Evolutionary conservation across 495 filamentous ascomycete species (phyloP), one percentile per base, ranked within the genome.

Genomic region (Immersiella caudata): DNA sequence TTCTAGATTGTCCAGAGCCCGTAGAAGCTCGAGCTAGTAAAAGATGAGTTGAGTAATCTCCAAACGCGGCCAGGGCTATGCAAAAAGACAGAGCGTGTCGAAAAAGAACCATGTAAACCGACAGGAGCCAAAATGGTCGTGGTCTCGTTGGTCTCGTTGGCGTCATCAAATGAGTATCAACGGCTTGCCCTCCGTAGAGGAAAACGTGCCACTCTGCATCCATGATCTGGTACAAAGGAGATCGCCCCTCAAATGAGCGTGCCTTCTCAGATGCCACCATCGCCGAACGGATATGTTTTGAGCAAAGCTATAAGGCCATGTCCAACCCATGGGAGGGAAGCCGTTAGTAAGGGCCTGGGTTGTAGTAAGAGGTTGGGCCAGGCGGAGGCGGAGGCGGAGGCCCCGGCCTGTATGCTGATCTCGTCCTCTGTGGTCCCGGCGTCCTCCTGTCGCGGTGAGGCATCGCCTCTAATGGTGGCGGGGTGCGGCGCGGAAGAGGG

Each of bases 371-470:
- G 40, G 40, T 18, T 11, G 29, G 29, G 29, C 40, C n/a, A n/a
- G 40, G 67, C 8, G 71, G 51, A 16, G 68, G 66, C 0, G 76
- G 76, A 12, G 75, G 74, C 3, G 74, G 74, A 16, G 68, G 70
- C n/a, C 65, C 67, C 36, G 70, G 60, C n/a, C 75, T 67, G 55
- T 64, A 74, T 11, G 67, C 68, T 6, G 65, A 59, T 36, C 76
- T 71, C 27, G 74, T 68, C 18, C 71, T 66, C 25, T 67, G 67
- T 22, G 74, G 75, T 24, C 40, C 76, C 3, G 76, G 76, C 2
- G 76, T 79, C 67, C 76, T 73, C 64, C 77, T 64, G 26, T 77
- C 73, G 9, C 74, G 72, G 50, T 73, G 40, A 6, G 70, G 73
- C 40, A 46, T 46, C 16, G 40, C 5, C 65, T 79, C 77, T 3